Evolutionary conservation across 352 stramenopile genomes (phyloP).

Genomic region (Pythium dissimile): DNA sequence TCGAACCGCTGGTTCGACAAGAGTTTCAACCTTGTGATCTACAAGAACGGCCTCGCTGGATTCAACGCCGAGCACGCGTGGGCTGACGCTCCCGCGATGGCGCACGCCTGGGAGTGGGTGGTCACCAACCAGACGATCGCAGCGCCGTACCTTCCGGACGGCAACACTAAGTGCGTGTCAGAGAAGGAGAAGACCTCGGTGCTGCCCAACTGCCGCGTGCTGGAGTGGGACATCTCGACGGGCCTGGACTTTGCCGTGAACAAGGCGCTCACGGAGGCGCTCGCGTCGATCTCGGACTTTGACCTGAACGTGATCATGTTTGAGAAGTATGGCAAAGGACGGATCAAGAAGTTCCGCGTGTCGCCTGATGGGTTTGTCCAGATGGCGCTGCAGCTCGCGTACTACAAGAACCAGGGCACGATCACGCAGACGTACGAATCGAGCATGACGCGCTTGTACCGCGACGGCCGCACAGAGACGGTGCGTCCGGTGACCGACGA

Average conservation of each 20-base stretch:
- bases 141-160: conserved; percentile 54
- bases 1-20: conserved; percentile 98
- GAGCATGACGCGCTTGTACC: conserved; percentile 94
- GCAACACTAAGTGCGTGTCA: conserved; percentile 34
- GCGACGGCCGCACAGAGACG: conserved; percentile 94
- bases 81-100: conserved; percentile 87
- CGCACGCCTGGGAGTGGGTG: conserved; percentile 80
- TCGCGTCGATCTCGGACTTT: conserved; percentile 81
- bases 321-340: conserved; percentile 83
- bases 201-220: conserved; percentile 44
- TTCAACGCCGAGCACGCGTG: conserved; percentile 94
- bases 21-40: conserved; percentile 94
- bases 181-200: conserved; percentile 46
- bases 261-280: conserved; percentile 50
- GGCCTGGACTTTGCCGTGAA: conserved; percentile 48
- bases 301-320: conserved; percentile 89
- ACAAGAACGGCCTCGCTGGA: conserved; percentile 92
- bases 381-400: conserved; percentile 95
- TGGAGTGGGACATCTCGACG: conserved; percentile 61
- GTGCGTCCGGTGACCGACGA: conserved; percentile 89
- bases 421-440: conserved; percentile 97
- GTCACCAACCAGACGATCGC: conserved; percentile 56
- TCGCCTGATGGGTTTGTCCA: conserved; percentile 96
- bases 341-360: conserved; percentile 91
- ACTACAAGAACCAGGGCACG: conserved; percentile 90